phyloP scores from a whole-genome alignment of 2,329 filamentous ascomycete genomes.

The Scedosporium apiospermum region DNA sequence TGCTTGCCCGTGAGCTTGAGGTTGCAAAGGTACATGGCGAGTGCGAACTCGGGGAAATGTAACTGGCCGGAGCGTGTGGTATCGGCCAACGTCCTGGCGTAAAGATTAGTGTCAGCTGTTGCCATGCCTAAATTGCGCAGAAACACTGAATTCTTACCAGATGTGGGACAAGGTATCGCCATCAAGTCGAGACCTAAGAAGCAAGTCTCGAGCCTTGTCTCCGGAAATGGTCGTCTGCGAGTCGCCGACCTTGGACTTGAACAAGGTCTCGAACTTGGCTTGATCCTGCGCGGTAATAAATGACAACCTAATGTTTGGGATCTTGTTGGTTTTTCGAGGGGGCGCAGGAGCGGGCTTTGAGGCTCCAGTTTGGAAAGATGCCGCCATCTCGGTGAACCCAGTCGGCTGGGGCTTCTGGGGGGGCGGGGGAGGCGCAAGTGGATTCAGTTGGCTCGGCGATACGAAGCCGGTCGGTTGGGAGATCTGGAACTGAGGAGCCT shows the following conservation, averaged over 20 bases:
- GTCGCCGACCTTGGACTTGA: constrained; percentile 87
- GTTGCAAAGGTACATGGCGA: constrained; percentile 98
- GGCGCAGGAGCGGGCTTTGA: constrained; percentile 34
- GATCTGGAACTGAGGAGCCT: constrained; percentile 29
- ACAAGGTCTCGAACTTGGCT: constrained; percentile 92
- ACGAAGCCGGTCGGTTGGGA: constrained; percentile 36
- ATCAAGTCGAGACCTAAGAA: constrained; percentile 79
- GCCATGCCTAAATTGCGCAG: not conserved
- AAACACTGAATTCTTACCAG: constrained; percentile 49
- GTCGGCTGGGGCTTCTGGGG: constrained; percentile 58
- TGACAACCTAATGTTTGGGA: constrained; percentile 86
- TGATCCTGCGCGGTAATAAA: constrained; percentile 96
- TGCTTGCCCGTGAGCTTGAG: constrained; percentile 80
- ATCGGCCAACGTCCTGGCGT: constrained; percentile 71
- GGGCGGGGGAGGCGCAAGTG: constrained; percentile 38
- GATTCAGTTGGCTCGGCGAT: constrained; percentile 38
- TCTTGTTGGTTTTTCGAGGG: constrained; percentile 56
- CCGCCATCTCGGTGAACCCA: constrained; percentile 57
- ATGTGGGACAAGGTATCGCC: constrained; percentile 86
- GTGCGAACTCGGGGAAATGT: constrained; percentile 92
- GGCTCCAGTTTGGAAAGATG: constrained; percentile 50
- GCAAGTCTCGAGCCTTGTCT: constrained; percentile 82
- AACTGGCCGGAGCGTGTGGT: constrained; percentile 94
- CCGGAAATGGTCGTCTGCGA: constrained; percentile 78
- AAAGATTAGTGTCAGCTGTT: constrained; percentile 14